Evolutionary conservation across 2,329 filamentous ascomycete genomes (phyloP).

Genomic region (Aspergillus sp.): DNA sequence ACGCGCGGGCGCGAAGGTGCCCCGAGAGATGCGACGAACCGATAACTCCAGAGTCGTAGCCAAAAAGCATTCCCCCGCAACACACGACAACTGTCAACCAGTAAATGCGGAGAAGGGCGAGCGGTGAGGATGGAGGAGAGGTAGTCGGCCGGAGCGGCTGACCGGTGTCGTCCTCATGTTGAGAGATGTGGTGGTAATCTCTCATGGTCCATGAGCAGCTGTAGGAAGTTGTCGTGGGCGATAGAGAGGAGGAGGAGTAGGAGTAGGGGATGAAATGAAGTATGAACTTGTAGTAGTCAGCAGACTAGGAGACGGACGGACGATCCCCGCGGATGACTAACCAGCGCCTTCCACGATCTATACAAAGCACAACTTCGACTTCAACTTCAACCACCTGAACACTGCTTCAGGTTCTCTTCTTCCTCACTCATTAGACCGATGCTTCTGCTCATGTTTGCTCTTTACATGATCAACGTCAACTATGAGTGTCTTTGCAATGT

Average conservation of each 20-base stretch:
- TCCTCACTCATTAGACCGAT: too few species aligned
- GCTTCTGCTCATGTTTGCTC: too few species aligned
- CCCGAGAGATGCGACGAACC: slow-evolving; percentile 25
- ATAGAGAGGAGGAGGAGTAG: too few species aligned
- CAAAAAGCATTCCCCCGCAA: slow-evolving; percentile 49
- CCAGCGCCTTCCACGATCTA: too few species aligned
- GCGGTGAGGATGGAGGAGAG: slow-evolving; percentile 2
- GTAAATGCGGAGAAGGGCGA: slow-evolving; percentile 49
- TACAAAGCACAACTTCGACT: too few species aligned
- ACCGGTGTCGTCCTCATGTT: slow-evolving; percentile 9
- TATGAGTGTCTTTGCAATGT: too few species aligned
- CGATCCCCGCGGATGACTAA: too few species aligned
- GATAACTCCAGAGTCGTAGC: slow-evolving; percentile 45
- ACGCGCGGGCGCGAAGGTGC: too few species aligned
- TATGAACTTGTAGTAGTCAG: neutral
- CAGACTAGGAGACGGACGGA: too few species aligned
- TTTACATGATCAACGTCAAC: too few species aligned
- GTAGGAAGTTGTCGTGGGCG: neutral
- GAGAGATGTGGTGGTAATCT: slow-evolving; percentile 6
- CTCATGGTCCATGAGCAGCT: slow-evolving; percentile 1
- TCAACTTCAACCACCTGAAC: too few species aligned
- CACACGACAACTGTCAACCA: slow-evolving; percentile 54
- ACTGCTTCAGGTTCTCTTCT: too few species aligned
- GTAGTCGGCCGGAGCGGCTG: neutral
- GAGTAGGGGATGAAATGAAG: neutral